A percentile compares a stretch with the other conserved stretches of the same genome.
Evolutionary conservation across 805 yeast species (phyloP).

Genomic region (Blastobotrys americana): DNA sequence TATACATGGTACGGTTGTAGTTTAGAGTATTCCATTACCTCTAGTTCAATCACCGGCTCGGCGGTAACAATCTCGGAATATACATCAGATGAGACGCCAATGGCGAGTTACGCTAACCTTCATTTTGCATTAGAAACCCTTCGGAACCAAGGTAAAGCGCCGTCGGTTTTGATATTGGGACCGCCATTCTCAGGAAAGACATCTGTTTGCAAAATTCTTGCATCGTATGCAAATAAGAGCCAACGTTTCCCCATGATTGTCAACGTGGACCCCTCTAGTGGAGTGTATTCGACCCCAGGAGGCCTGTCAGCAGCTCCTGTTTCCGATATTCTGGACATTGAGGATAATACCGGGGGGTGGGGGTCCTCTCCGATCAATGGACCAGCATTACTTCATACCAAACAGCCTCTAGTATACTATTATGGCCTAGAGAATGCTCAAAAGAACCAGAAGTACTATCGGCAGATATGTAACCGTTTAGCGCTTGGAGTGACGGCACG

Average conservation of each 20-base stretch:
- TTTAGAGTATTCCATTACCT: slow-evolving; percentile 39
- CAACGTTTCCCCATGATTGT: slow-evolving; percentile 59
- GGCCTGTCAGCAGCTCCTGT: slow-evolving; percentile 76
- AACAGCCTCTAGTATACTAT: slow-evolving; percentile 78
- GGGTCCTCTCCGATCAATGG: slow-evolving; percentile 67
- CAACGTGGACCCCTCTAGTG: slow-evolving; percentile 68
- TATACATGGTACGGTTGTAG: slow-evolving; percentile 61
- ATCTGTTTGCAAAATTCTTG: slow-evolving; percentile 56
- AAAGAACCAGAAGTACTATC: slow-evolving; percentile 53
- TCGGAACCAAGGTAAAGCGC: slow-evolving; percentile 33
- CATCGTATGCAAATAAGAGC: slow-evolving; percentile 70
- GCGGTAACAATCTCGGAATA: slow-evolving; percentile 36
- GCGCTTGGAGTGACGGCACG: slow-evolving; percentile 43
- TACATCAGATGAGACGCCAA: slow-evolving; percentile 61
- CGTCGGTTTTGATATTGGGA: slow-evolving; percentile 69
- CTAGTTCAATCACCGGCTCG: slow-evolving; percentile 10
- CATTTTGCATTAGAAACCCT: slow-evolving; percentile 68
- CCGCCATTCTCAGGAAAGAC: slow-evolving; percentile 72
- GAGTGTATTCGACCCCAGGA: slow-evolving; percentile 75
- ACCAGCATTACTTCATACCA: slow-evolving; percentile 49
- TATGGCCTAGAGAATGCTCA: slow-evolving; percentile 60
- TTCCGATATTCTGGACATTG: slow-evolving; percentile 72
- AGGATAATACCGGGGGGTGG: slow-evolving; percentile 48
- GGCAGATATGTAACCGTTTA: slow-evolving; percentile 41
- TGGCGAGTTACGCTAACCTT: slow-evolving; percentile 56